Evolutionary conservation across 1,284 basidiomycete genomes (phyloP).

Genomic region (Sanghuangporus baumii): DNA sequence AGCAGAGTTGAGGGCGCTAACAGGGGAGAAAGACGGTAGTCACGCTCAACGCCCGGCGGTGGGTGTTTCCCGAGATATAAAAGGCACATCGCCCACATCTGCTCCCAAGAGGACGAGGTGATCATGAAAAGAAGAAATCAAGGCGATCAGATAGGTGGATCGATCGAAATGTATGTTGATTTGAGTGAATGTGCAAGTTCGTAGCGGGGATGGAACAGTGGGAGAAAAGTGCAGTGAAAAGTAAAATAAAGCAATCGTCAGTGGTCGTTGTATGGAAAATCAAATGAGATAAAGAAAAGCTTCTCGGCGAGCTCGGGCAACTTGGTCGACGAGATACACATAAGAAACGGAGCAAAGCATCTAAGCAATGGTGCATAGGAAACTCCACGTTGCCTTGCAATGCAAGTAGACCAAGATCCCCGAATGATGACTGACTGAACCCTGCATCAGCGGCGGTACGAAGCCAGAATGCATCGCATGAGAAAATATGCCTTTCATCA

Average conservation of each 20-base stretch:
- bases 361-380: not conserved
- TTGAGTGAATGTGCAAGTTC: too few species aligned
- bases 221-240: not conserved
- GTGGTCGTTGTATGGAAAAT: not conserved
- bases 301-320: not conserved
- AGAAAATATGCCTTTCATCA: not conserved
- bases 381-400: not conserved
- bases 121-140: not conserved
- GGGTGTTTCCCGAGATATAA: constrained; percentile 91
- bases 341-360: not conserved
- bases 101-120: not conserved
- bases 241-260: not conserved
- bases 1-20: constrained; percentile 80
- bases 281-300: not conserved
- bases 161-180: too few species aligned
- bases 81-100: constrained; percentile 99
- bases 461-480: not conserved
- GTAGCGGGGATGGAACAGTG: not conserved
- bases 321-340: not conserved
- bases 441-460: constrained; percentile 1
- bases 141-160: not conserved
- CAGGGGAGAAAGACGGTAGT: constrained; percentile 94
- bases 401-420: not conserved
- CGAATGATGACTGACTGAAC: not conserved
- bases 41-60: constrained; percentile 89